These are phyloP conservation scores for Rhizopus sp. DNA, from an alignment of 371 early-diverging fungal species.

Conservation along the genomic window DNA sequence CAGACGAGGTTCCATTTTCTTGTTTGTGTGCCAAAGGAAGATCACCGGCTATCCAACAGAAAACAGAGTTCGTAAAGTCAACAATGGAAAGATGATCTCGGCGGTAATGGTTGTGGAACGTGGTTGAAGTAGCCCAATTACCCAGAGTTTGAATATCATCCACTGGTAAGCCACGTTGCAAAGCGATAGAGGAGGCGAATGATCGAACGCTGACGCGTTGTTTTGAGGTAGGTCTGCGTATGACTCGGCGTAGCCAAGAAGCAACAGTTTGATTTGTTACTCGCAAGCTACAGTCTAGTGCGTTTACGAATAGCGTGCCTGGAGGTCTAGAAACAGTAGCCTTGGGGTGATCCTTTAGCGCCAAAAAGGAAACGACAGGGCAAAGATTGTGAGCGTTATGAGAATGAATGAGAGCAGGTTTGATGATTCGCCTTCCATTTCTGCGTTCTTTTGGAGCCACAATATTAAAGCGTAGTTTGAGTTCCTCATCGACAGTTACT, in stretches of 20 bases:
- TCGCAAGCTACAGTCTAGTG: background rate
- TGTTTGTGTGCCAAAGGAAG: too few relatives aligned
- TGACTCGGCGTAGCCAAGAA: background rate
- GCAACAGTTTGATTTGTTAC: background rate
- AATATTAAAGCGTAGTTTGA: background rate
- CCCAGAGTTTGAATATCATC: conserved; percentile 9
- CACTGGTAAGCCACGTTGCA: background rate
- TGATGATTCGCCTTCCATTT: conserved; percentile 1
- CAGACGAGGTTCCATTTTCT: too few relatives aligned
- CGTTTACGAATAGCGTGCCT: background rate
- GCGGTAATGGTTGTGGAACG: conserved; percentile 1
- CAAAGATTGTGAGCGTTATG: background rate
- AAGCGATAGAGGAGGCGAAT: conserved; percentile 3
- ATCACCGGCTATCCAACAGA: background rate
- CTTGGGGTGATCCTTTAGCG: background rate
- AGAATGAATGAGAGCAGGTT: conserved; percentile 1
- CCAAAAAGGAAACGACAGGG: background rate
- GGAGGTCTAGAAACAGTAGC: background rate
- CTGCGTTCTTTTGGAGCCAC: conserved; percentile 6
- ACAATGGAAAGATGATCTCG: background rate
- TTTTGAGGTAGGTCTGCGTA: background rate
- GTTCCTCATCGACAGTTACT: background rate
- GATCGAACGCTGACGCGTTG: conserved; percentile 8
- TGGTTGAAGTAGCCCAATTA: background rate
- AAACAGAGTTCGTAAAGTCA: background rate